Base-by-base conservation (phyloP, 2,329 filamentous ascomycete species). In the Rhytidhysteron rufulum region DNA sequence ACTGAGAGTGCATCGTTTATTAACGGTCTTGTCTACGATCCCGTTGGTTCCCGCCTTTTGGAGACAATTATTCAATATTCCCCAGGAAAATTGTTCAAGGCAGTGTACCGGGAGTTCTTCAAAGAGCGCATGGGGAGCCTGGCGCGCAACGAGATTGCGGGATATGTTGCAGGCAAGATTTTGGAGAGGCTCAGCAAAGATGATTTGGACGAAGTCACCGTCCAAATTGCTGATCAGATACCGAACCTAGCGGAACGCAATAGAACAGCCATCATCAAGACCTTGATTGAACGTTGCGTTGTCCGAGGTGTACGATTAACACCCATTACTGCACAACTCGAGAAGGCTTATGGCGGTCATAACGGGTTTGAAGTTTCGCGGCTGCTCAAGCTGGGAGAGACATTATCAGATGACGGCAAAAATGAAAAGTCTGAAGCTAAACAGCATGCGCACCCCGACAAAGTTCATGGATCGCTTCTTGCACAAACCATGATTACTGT, bases 21-120 rank as follows among this genome's bases (percentile, higher is more conserved):
- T 60, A 89, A 86, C 55, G 83, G 86, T 41, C 79, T 97, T 59
- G 74, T 96, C 19, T 97, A 96, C 65, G 89, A 97, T 58, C 77
- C 85, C 2, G 83, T 97, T 37, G 93, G 93, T 13, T 96, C 91
- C 3, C 84, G 91, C 32, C 74, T 98, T 2, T 75, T 97, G 17
- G 93, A 98, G 68, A 88, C 84, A 0, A 83, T 98, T 47, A 79
- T 96, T 48, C 78, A 82, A 19, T 78, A 85, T 58, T 81, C 84
- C 13, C 89, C 93, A 0, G 89, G 87, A 31, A 95, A 93, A 66
- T 69, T 89, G 24, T 98, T 97, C 78, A 96, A 95, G 66, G 79
- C 81, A 11, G 75, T 98, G 5, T 91, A 94, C 67, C 80, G 78
- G 42, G 82, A 84, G 50, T 80, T 89, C 49, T 86, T 97, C 65